Evolutionary conservation across 768 basidiomycete genomes (phyloP), one percentile per base, ranked within the genome.

Genomic region (Lactarius quietus): DNA sequence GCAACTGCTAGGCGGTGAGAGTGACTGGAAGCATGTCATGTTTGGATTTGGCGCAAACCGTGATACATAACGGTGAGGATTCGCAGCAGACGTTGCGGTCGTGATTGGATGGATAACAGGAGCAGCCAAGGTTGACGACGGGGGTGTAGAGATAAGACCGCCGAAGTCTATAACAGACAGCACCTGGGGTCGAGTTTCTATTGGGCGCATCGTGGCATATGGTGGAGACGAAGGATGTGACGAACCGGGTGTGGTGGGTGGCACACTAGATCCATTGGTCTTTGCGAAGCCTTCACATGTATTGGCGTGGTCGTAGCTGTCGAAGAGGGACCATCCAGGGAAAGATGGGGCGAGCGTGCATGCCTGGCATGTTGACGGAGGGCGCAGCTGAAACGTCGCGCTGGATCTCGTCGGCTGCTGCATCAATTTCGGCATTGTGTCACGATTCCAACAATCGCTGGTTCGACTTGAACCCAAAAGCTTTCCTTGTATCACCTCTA

Each of bases 201-300:
- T 39, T 38, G 70, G 62, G 36, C 65, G 70, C 35, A 57, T 66
- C 18, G 70, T 65, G 9, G 59, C 54, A 58, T 67, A 65, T 3
- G 67, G 28, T 31, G 69, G 59, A 20, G 69, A 63, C 9, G 70
- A 65, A 14, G 66, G 39, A 20, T 61, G 51, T 33, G 31, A 57
- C 7, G 51, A 41, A 39, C 43, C 59, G 20, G 58, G 18, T 23
- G 69, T 61, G 15, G 58, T 45, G 10, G 66, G 29, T 31, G 69
- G 63, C 15, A 64, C 29, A 18, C 45, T 65, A n/a, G 53, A 33
- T 33, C 59, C 63, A 20, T 53, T 69, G 26, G 74, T 67, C 67
- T 80, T 84, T 26, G 79, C 82, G 52, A 85, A 67, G 41, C 83
- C 74, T 83, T 89, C 67, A 91, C 81, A 71, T 76, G 76, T 48